These are phyloP conservation scores for Russula sp. DNA, from an alignment of 768 basidiomycete genomes.

Conservation along the genomic window DNA sequence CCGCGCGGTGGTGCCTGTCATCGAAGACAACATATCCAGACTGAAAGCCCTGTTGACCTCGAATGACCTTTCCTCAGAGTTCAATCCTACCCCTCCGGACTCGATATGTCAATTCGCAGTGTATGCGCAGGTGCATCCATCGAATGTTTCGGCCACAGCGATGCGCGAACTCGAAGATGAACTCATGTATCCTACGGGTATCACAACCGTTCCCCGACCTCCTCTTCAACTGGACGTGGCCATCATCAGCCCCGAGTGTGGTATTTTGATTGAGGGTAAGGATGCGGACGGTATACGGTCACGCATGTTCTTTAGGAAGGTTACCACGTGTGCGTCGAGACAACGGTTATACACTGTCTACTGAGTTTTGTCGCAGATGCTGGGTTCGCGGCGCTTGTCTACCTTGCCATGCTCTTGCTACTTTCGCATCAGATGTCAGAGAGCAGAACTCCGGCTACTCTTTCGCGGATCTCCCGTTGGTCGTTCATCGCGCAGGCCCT, in stretches of 20 bases:
- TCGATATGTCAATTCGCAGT: conserved; percentile 59
- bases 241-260: conserved; percentile 74
- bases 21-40: conserved; percentile 11
- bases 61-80: conserved; percentile 9
- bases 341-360: background rate
- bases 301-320: conserved; percentile 37
- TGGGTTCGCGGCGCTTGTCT: conserved; percentile 55
- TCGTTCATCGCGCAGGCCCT: conserved; percentile 73
- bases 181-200: conserved; percentile 65
- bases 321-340: conserved; percentile 34
- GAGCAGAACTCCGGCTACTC: conserved; percentile 70
- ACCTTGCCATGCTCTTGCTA: conserved; percentile 58
- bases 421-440: conserved; percentile 67
- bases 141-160: conserved; percentile 40
- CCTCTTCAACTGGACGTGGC: conserved; percentile 55
- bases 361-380: conserved; percentile 46
- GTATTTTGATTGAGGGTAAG: conserved; percentile 58
- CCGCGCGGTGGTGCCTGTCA: conserved; percentile 15
- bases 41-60: conserved; percentile 5
- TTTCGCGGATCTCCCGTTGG: conserved; percentile 77
- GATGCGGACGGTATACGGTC: conserved; percentile 55
- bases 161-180: conserved; percentile 72
- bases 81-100: conserved; percentile 25
- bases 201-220: conserved; percentile 50
- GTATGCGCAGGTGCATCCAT: conserved; percentile 55